These are phyloP conservation scores for Penicillium verrucosum DNA, from an alignment of 2,329 filamentous ascomycete species.

Conservation along the genomic window DNA sequence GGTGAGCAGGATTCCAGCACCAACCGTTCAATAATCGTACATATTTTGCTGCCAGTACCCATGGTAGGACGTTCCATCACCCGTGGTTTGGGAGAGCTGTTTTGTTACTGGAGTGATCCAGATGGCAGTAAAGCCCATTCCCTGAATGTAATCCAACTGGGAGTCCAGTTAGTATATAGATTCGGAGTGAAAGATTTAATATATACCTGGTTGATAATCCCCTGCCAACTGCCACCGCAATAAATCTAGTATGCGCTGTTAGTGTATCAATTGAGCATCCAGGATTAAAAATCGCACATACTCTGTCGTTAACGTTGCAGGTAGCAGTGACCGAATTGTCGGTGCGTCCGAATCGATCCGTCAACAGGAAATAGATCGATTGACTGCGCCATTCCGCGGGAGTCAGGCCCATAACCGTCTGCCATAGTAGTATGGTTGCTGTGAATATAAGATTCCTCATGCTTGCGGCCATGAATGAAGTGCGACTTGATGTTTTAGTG, in stretches of 20 bases:
- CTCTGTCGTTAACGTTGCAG: conserved; percentile 29
- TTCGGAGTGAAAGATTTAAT: background rate
- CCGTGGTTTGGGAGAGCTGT: conserved; percentile 35
- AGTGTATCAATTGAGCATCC: background rate
- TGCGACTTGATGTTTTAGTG: background rate
- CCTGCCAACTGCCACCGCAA: conserved; percentile 49
- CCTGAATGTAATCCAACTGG: conserved; percentile 50
- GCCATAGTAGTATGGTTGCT: conserved; percentile 8
- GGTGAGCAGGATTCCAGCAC: conserved; percentile 49
- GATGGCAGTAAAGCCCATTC: conserved; percentile 50
- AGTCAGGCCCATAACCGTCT: conserved; percentile 25
- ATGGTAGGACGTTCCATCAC: conserved; percentile 48
- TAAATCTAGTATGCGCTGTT: conserved; percentile 44
- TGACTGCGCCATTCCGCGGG: conserved; percentile 41
- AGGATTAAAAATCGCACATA: conserved; percentile 1
- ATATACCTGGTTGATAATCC: conserved; percentile 43
- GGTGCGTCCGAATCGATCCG: conserved; percentile 43
- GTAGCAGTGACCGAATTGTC: conserved; percentile 37
- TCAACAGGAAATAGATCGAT: conserved; percentile 47
- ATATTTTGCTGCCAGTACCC: conserved; percentile 53
- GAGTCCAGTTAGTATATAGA: background rate
- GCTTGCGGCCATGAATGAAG: background rate
- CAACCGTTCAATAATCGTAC: conserved; percentile 14
- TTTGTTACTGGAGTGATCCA: conserved; percentile 49
- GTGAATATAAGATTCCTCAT: background rate